phyloP scores from a whole-genome alignment of 352 stramenopile genomes.

The Globisporangium emineosum region DNA sequence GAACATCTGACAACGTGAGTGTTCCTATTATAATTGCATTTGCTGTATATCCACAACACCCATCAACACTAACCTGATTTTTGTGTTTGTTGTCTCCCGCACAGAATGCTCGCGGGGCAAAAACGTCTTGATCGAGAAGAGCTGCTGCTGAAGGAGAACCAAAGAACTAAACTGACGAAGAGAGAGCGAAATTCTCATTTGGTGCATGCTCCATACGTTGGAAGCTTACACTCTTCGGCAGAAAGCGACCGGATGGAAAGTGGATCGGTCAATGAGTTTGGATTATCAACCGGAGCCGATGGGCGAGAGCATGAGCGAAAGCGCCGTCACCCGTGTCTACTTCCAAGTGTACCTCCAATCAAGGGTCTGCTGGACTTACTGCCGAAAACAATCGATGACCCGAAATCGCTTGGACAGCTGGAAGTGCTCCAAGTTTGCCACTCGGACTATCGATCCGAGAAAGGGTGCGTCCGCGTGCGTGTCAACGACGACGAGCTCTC shows the following conservation, averaged over 20 bases:
- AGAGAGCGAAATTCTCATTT: slow-evolving; percentile 60
- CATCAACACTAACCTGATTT: neutral
- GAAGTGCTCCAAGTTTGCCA: slow-evolving; percentile 83
- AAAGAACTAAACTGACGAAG: slow-evolving; percentile 29
- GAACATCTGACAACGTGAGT: slow-evolving; percentile 68
- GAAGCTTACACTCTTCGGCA: neutral
- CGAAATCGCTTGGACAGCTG: slow-evolving; percentile 54
- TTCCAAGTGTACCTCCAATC: slow-evolving; percentile 77
- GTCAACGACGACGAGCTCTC: slow-evolving; percentile 51
- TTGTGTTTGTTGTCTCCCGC: neutral
- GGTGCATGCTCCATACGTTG: slow-evolving; percentile 27
- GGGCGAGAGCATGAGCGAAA: slow-evolving; percentile 35
- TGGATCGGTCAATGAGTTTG: slow-evolving; percentile 1
- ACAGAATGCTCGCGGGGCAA: slow-evolving; percentile 63
- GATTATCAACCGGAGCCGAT: neutral
- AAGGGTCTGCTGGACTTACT: slow-evolving; percentile 82
- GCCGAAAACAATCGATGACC: slow-evolving; percentile 64
- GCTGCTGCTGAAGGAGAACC: slow-evolving; percentile 66
- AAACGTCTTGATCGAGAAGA: slow-evolving; percentile 77
- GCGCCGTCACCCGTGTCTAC: slow-evolving; percentile 59
- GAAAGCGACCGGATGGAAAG: slow-evolving; percentile 3
- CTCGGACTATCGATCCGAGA: slow-evolving; percentile 61
- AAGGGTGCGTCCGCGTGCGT: slow-evolving; percentile 68
- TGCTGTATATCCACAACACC: neutral
- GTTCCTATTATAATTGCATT: neutral